Percentiles rank a stretch among this genome's conserved stretches.
Conservation (phyloP, 2,329 filamentous ascomycete species). For the Colletotrichum horii region DNA sequence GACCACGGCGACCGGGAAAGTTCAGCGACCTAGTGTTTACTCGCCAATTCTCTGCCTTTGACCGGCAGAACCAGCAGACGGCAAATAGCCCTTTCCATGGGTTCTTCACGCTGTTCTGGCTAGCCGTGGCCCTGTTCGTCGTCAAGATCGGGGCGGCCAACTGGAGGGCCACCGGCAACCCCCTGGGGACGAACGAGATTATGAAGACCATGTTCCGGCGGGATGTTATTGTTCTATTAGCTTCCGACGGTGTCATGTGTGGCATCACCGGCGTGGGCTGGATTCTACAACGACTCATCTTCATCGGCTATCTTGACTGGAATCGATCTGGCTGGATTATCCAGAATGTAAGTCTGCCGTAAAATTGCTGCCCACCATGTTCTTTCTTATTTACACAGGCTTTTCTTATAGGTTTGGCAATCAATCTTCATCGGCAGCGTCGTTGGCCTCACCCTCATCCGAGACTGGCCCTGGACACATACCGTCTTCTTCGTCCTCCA, state of each 20-base stretch:
- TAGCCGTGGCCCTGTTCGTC: conserved; percentile 70
- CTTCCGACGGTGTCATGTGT: conserved; percentile 75
- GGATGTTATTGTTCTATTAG: conserved; percentile 57
- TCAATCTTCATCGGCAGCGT: conserved; percentile 64
- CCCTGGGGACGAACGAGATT: conserved; percentile 75
- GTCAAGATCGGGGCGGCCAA: conserved; percentile 72
- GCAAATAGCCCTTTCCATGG: conserved; percentile 76
- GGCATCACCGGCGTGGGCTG: conserved; percentile 68
- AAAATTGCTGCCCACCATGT: background rate
- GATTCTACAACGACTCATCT: conserved; percentile 66
- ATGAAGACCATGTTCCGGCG: conserved; percentile 68
- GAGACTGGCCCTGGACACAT: conserved; percentile 85
- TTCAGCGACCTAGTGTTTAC: conserved; percentile 70
- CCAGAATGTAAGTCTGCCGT: conserved; percentile 61
- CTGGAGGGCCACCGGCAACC: conserved; percentile 70
- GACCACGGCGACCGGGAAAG: conserved; percentile 23
- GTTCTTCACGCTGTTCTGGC: conserved; percentile 83
- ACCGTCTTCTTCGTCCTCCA: conserved; percentile 80
- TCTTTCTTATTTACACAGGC: background rate
- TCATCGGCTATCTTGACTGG: conserved; percentile 69
- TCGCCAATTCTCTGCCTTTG: conserved; percentile 75
- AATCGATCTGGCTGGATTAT: conserved; percentile 73
- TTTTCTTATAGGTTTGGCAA: conserved; percentile 65
- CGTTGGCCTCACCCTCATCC: conserved; percentile 69
- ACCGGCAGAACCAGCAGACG: conserved; percentile 70